Evolutionary conservation across 805 yeast species (phyloP).

Genomic region (Monosporozyma yasuniensis): DNA sequence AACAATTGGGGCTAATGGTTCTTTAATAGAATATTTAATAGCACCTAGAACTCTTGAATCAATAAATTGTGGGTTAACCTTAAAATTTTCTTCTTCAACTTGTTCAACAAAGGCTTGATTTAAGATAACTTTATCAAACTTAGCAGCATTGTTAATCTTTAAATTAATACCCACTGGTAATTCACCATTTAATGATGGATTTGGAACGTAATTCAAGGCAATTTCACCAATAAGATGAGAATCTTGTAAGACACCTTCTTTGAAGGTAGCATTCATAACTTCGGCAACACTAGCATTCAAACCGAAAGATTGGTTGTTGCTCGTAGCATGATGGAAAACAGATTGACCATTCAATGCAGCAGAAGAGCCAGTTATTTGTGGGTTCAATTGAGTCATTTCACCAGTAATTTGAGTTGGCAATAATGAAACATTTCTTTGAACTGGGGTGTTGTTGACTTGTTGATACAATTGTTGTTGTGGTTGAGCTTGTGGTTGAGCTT

Average conservation of each 20-base stretch:
- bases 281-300: constrained; percentile 83
- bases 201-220: constrained; percentile 59
- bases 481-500: background rate
- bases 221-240: constrained; percentile 76
- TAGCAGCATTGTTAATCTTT: constrained; percentile 35
- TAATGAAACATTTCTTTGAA: constrained; percentile 8
- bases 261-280: constrained; percentile 63
- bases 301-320: constrained; percentile 43
- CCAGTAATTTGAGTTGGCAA: constrained; percentile 26
- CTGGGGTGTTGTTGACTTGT: constrained; percentile 8
- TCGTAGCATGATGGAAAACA: constrained; percentile 39
- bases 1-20: constrained; percentile 52
- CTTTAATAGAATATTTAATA: constrained; percentile 57
- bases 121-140: constrained; percentile 39
- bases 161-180: constrained; percentile 38
- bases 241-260: constrained; percentile 51
- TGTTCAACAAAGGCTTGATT: constrained; percentile 48
- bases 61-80: constrained; percentile 41
- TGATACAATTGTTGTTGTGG: constrained; percentile 28
- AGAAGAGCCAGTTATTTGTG: constrained; percentile 40
- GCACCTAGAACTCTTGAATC: constrained; percentile 68
- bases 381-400: constrained; percentile 28
- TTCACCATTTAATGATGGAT: constrained; percentile 17
- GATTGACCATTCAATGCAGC: constrained; percentile 23
- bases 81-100: constrained; percentile 36